Percentiles rank a stretch among this genome's conserved stretches.
Conservation (phyloP, 2,329 filamentous ascomycete genomes). For the Paraphoma chrysanthemicola region DNA sequence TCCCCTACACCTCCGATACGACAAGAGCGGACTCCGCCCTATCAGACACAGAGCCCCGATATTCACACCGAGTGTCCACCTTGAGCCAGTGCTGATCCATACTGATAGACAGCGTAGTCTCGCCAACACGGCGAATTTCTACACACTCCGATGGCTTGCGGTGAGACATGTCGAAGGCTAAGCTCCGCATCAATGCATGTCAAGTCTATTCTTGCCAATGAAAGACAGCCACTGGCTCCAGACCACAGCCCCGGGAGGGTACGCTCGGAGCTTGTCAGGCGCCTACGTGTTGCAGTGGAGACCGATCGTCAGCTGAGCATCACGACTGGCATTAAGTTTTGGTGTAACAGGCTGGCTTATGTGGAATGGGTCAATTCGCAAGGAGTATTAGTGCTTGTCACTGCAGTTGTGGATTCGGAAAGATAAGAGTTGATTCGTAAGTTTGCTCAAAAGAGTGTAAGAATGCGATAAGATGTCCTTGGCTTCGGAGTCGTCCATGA, state of each 20-base stretch:
- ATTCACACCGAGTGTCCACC: slow-evolving; percentile 16
- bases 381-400: no score
- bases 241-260: not conserved
- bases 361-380: no score
- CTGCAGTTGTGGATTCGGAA: no score
- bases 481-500: not conserved
- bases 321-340: not conserved
- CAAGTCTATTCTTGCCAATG: slow-evolving; percentile 4
- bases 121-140: not conserved
- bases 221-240: slow-evolving; percentile 10
- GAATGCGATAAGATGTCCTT: no score
- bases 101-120: no score
- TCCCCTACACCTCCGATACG: slow-evolving; percentile 11
- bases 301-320: slow-evolving; percentile 5
- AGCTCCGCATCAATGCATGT: slow-evolving; percentile 12
- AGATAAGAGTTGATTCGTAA: no score
- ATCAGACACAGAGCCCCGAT: slow-evolving; percentile 14
- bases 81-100: not conserved
- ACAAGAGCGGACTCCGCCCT: not conserved
- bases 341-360: no score
- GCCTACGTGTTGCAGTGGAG: not conserved
- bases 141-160: not conserved
- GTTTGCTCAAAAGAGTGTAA: no score
- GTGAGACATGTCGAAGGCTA: not conserved
- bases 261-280: not conserved